These are phyloP conservation scores for Entophlyctis luteolus DNA, from an alignment of 192 early-diverging fungal species.

Conservation along the genomic window DNA sequence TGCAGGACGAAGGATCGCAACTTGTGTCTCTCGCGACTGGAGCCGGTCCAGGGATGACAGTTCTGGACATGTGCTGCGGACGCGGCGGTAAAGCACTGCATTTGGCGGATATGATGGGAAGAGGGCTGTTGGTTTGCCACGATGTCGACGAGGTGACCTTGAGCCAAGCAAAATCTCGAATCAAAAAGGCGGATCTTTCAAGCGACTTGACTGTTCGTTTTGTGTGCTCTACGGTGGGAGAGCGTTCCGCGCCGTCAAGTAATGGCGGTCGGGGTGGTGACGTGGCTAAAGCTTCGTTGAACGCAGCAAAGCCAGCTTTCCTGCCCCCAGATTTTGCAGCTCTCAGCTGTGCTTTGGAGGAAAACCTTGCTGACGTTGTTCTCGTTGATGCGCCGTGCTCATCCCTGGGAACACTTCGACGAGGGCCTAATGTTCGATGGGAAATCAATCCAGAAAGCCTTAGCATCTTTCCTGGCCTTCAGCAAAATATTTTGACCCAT, in stretches of 20 bases:
- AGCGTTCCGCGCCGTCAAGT: neutral
- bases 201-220: neutral
- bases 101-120: constrained; percentile 15
- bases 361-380: constrained; percentile 3
- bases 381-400: constrained; percentile 26
- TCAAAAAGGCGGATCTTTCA: neutral
- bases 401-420: constrained; percentile 21
- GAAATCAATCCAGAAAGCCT: constrained; percentile 11
- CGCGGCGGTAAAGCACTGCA: constrained; percentile 22
- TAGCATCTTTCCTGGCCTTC: constrained; percentile 6
- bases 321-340: neutral
- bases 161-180: neutral
- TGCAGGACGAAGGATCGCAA: constrained; percentile 25
- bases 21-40: constrained; percentile 10
- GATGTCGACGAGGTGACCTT: constrained; percentile 12
- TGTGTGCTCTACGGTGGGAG: neutral
- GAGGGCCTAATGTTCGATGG: constrained; percentile 24
- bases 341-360: neutral
- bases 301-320: neutral
- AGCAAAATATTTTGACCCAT: neutral
- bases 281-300: neutral
- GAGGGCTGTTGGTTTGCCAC: constrained; percentile 4
- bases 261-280: constrained; percentile 22
- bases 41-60: neutral
- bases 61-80: constrained; percentile 23